phyloP scores from a whole-genome alignment of 176 grass and related monocot species.

The Zea luxurians region DNA sequence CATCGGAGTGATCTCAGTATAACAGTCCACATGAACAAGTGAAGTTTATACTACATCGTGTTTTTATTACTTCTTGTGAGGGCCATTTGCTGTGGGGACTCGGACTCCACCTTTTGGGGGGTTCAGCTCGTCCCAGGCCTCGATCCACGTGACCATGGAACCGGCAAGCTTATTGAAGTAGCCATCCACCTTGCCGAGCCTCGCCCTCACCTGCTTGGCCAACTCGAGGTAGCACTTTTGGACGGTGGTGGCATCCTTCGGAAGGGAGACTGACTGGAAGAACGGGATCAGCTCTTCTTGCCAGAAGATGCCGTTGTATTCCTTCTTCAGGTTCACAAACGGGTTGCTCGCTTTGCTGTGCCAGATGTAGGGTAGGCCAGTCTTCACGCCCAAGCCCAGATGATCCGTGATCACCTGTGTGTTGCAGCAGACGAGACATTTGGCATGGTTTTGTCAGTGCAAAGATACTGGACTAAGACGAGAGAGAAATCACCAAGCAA shows the following conservation, averaged over 20 bases:
- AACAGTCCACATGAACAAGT: slow-evolving; percentile 11
- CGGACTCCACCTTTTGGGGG: slow-evolving; percentile 27
- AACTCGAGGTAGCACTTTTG: slow-evolving; percentile 65
- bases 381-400: slow-evolving; percentile 61
- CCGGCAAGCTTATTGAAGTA: slow-evolving; percentile 74
- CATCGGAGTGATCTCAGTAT: slow-evolving; percentile 38
- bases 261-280: slow-evolving; percentile 51
- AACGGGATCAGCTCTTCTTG: slow-evolving; percentile 77
- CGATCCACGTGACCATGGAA: slow-evolving; percentile 71
- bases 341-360: slow-evolving; percentile 78
- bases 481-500: neutral
- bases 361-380: slow-evolving; percentile 69
- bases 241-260: slow-evolving; percentile 59
- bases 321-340: slow-evolving; percentile 68
- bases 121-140: slow-evolving; percentile 74
- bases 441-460: neutral
- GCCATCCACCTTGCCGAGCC: slow-evolving; percentile 50
- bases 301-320: slow-evolving; percentile 73
- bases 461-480: neutral
- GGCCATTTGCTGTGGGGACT: slow-evolving; percentile 13
- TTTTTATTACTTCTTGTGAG: slow-evolving; percentile 34
- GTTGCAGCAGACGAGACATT: neutral
- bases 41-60: slow-evolving; percentile 14
- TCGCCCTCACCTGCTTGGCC: slow-evolving; percentile 54
- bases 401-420: slow-evolving; percentile 66